Base-by-base conservation (phyloP, 306 rosid genomes). In the Sechiopsis laciniata region DNA sequence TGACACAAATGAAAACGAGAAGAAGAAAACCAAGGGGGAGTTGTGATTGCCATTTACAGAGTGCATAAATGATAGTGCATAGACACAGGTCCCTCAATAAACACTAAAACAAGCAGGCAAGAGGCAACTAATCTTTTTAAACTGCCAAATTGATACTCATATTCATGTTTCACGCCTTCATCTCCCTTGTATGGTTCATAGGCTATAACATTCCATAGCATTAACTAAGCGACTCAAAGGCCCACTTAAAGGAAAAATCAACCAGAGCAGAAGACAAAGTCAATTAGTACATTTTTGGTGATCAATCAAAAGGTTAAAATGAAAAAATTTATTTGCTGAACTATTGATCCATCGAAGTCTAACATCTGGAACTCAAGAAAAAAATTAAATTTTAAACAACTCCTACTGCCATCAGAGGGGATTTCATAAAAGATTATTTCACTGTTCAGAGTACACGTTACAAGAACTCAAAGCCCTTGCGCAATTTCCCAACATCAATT, bases 401-500 rank as follows among this genome's bases (percentile, higher is more conserved):
- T 71, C 7, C 26, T 21, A 67, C 46, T 65, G 76, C 89, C 90
- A 86, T 86, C 87, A 84, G 88, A 83, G 73, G 84, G 84, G 83
- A 83, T 83, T 68, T 74, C 29, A 72, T 78, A 52, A 24, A 53
- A 52, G 0, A 7, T 24, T 6, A 61, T 61, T 61, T 61, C 68
- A 61, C 12, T 29, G 46, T 45, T 61, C 68, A 61, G 74, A 63
- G 62, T 42, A 46, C 40, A 72, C 45, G 24, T 75, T 55, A 58
- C 72, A 32, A 71, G 72, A 66, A 85, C 82, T 89, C 84, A 85
- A 84, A 82, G 83, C 89, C 88, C 88, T 74, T 87, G 87, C 82
- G 61, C 86, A 78, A 72, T 72, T 29, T 76, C 88, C 88, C 87
- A 78, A 7, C 84, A 82, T 84, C 86, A 84, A 80, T 68, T 81